Evolutionary conservation across 208 protist genomes (phyloP), one percentile per base, ranked within the genome.

Genomic region (Strigomonas culicis): DNA sequence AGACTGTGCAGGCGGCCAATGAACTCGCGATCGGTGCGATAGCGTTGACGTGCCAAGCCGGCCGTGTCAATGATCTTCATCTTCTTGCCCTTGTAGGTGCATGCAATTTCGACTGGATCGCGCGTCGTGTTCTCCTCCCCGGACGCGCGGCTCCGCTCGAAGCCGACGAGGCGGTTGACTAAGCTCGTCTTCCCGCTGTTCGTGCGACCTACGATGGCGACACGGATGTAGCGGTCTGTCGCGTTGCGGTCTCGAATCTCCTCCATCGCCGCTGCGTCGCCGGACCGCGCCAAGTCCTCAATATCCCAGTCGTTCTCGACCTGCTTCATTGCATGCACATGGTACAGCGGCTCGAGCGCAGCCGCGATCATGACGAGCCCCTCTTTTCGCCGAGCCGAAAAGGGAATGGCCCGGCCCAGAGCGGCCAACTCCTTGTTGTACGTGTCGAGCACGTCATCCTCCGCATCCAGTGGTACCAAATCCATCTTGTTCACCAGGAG

Each of bases 101-200:
- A 96, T 15, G 82, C 64, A 13, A 95, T 72, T 67, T 97, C 90
- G 0, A 98, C 80, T 0, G 93, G 84, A 59, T 98, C 95, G 31
- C 94, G 83, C 4, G 95, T 98, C 8, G 94, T 97, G 62, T 96
- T 94, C 19, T 74, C 65, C 56, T 94, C 81, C 39, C 88, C 79
- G 8, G 90, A 82, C 0, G 90, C 84, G 6, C 89, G 84, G 56
- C 81, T 85, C 22, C 92, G 76, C 77, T 97, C 90, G 59, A 90
- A 90, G n/a, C 92, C 93, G 6, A 97, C 80, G 19, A 98, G 84
- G 22, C 93, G 80, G 72, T 98, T 98, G 41, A 98, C 79, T 4
- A 98, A 74, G 39, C 91, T 98, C 22, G 84, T 95, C 64, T 98
- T 98, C 24, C 95, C 95, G 65, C 82, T 88, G 75, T 98, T 98